A percentile compares a stretch with the other conserved stretches of the same genome.
Conservation (phyloP, 202 grass and related monocot genomes). For the Setaria italica region DNA sequence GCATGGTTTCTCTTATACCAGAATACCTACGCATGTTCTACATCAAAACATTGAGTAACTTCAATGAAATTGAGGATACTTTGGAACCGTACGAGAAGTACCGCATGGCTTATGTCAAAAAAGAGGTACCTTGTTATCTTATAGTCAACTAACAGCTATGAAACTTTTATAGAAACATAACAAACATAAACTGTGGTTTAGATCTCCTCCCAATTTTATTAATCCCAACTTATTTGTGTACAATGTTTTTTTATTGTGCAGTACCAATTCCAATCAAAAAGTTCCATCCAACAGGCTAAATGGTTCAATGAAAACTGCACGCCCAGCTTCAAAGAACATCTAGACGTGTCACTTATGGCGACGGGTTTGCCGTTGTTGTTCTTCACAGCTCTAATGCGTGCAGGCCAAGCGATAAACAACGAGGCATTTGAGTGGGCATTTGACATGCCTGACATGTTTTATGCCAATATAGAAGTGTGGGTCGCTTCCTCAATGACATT, state of each 20-base stretch:
- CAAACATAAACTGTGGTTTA: too few relatives aligned
- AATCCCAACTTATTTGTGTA: too few relatives aligned
- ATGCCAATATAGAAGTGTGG: not conserved
- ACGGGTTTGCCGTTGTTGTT: not conserved
- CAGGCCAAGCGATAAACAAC: not conserved
- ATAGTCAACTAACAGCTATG: not conserved
- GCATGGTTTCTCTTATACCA: not conserved
- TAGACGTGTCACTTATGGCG: not conserved
- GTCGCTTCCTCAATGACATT: not conserved
- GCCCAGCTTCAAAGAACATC: not conserved
- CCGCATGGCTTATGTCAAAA: not conserved
- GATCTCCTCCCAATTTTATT: too few relatives aligned
- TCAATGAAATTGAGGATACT: slow-evolving; percentile 19
- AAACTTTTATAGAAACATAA: too few relatives aligned
- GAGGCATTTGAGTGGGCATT: slow-evolving; percentile 1
- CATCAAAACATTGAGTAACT: slow-evolving; percentile 3
- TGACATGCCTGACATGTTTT: not conserved
- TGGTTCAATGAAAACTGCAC: not conserved
- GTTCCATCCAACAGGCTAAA: not conserved
- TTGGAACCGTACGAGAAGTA: slow-evolving; percentile 38
- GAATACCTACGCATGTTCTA: not conserved
- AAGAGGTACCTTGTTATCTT: not conserved
- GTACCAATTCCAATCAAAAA: not conserved
- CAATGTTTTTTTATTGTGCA: not conserved
- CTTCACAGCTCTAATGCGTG: not conserved